Base-by-base conservation (phyloP, 1,284 basidiomycete species). In the Ceratobasidium papillatum region DNA sequence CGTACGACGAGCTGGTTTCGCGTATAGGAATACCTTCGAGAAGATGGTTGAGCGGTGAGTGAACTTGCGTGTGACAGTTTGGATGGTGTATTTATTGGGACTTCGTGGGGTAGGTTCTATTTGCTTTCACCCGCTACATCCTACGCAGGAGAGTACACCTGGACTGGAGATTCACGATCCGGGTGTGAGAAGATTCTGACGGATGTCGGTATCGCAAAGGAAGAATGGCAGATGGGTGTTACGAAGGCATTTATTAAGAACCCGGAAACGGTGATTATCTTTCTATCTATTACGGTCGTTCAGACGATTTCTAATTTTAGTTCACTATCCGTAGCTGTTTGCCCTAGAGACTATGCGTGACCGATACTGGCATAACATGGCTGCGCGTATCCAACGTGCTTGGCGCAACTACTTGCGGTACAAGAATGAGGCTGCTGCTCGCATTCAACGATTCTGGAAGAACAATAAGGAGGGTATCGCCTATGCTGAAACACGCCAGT, bases 201-300 rank as follows among this genome's bases (percentile, higher is more conserved):
- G 77, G 97, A 99, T 80, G 97, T 96, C 17, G 96, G 96, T 56
- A 99, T 99, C 78, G 89, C 94, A 1, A 91, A 90, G 79, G 97
- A 99, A 74, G 96, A 99, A 83, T 99, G 97, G 97, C 97, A 99
- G 84, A 98, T 99, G 95, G 97, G 98, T 78, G 90, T 92, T 1
- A 98, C 97, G 12, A 99, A 99, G 81, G 97, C 97, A 0, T 99
- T 99, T 82, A 99, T 99, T 85, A 99, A 99, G 87, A 99, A 97
- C 81, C 97, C 97, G 0, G 97, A 99, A 83, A 99, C 97, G 49
- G 94, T 96, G 80, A 78, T 89, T 27, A 2, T 19, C 52, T 56
- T 32, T 47, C 61, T 14, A 38, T 36, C 34, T 41, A n/a, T n/a
- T n/a, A n/a, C n/a, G n/a, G n/a, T n/a, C n/a, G n/a, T n/a, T n/a